phyloP scores from a whole-genome alignment of 2,329 filamentous ascomycete genomes.

The Blastomyces gilchristii region DNA sequence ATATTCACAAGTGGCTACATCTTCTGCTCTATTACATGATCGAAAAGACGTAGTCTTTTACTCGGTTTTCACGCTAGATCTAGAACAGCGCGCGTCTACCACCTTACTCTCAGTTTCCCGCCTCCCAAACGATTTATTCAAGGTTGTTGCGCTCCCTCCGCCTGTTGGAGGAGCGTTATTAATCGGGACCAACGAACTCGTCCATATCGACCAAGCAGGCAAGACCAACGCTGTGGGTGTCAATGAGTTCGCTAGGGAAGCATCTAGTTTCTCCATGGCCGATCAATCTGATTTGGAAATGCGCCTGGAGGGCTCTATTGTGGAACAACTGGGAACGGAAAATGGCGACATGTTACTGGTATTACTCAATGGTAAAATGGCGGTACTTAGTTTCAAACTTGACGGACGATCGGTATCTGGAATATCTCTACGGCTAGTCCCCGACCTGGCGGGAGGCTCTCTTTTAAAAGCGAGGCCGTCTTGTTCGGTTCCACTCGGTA shows the following conservation, averaged over 20 bases:
- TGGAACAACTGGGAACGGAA: conserved; percentile 66
- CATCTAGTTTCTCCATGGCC: conserved; percentile 70
- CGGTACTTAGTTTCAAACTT: conserved; percentile 69
- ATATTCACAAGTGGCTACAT: conserved; percentile 63
- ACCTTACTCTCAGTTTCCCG: conserved; percentile 77
- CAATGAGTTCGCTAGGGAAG: conserved; percentile 76
- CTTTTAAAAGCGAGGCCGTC: conserved; percentile 55
- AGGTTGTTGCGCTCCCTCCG: conserved; percentile 68
- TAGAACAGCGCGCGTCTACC: conserved; percentile 87
- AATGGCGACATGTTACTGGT: conserved; percentile 78
- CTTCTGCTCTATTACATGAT: conserved; percentile 61
- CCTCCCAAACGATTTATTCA: conserved; percentile 77
- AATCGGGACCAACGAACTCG: conserved; percentile 77
- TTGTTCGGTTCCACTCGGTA: conserved; percentile 58
- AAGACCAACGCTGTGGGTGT: conserved; percentile 88
- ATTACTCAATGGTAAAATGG: conserved; percentile 62
- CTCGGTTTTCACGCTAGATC: conserved; percentile 87
- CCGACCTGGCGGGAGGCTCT: conserved; percentile 51
- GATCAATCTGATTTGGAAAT: conserved; percentile 77
- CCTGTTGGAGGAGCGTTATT: conserved; percentile 84
- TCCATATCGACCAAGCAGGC: conserved; percentile 92
- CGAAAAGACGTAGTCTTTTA: conserved; percentile 80
- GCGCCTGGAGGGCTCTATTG: conserved; percentile 66
- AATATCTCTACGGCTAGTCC: conserved; percentile 59
- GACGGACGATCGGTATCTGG: conserved; percentile 88